A percentile compares a stretch with the other conserved stretches of the same genome.
Conservation (phyloP, 2,329 filamentous ascomycete genomes). For the Talaromyces sp. region DNA sequence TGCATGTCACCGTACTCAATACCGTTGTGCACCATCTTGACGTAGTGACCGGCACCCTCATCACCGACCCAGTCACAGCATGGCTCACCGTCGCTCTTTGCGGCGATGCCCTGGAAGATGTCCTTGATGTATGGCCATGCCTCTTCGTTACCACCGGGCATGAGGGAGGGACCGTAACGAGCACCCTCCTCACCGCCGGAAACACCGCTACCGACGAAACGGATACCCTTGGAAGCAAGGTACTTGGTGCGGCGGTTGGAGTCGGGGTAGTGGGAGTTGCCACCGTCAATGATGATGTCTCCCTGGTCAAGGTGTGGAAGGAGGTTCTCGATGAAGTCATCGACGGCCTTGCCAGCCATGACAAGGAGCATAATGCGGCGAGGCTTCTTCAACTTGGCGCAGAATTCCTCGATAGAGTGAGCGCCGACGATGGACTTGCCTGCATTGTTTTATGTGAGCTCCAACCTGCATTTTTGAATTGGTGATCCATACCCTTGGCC, state of each 20-base stretch:
- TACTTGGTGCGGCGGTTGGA: constrained; percentile 95
- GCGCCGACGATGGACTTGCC: constrained; percentile 94
- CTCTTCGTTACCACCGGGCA: constrained; percentile 98
- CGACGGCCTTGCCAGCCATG: constrained; percentile 95
- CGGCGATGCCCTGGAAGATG: constrained; percentile 94
- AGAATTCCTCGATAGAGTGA: constrained; percentile 89
- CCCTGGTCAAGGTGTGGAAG: constrained; percentile 75
- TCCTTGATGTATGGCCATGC: constrained; percentile 99
- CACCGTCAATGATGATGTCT: constrained; percentile 97
- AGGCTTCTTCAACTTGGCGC: constrained; percentile 93
- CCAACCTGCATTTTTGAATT: neutral
- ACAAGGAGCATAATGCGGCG: constrained; percentile 98
- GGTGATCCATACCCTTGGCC: constrained; percentile 63
- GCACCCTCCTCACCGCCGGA: constrained; percentile 99
- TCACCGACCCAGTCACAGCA: constrained; percentile 99
- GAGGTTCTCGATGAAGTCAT: constrained; percentile 97
- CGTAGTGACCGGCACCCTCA: constrained; percentile 98
- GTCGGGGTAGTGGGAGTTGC: constrained; percentile 99
- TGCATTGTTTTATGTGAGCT: constrained; percentile 26
- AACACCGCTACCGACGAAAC: constrained; percentile 94
- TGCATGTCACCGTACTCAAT: constrained; percentile 99
- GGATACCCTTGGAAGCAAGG: constrained; percentile 78
- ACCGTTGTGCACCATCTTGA: constrained; percentile 99
- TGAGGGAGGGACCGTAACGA: constrained; percentile 92
- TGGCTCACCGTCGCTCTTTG: constrained; percentile 93